phyloP scores from a whole-genome alignment of 305 asterid species.

The Fraxinus dipetala region DNA sequence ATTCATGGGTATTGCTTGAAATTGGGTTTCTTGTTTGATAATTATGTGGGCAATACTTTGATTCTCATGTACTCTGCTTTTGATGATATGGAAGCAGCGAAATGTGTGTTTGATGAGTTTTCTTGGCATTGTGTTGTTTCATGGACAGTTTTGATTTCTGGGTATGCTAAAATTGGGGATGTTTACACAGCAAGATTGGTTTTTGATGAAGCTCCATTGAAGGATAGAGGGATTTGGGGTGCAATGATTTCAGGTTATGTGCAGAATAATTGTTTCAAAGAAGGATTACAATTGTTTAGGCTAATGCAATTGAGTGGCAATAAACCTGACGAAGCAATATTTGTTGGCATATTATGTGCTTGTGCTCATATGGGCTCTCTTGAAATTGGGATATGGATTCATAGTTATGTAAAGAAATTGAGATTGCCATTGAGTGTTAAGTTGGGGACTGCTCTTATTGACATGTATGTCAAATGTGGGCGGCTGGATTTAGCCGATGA shows the following conservation, averaged over 20 bases:
- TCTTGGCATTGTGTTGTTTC: slow-evolving; percentile 50
- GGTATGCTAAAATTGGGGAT: slow-evolving; percentile 57
- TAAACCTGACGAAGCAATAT: slow-evolving; percentile 60
- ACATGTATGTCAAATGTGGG: slow-evolving; percentile 79
- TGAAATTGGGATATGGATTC: slow-evolving; percentile 74
- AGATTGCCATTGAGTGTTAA: slow-evolving; percentile 32
- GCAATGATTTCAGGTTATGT: slow-evolving; percentile 73
- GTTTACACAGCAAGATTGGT: slow-evolving; percentile 48
- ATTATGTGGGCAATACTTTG: slow-evolving; percentile 53
- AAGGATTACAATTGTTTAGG: slow-evolving; percentile 60
- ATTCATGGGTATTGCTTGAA: slow-evolving; percentile 54
- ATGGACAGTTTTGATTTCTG: slow-evolving; percentile 63
- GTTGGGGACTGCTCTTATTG: slow-evolving; percentile 60
- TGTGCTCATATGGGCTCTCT: slow-evolving; percentile 72
- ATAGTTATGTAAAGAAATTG: slow-evolving; percentile 39
- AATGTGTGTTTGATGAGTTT: slow-evolving; percentile 51
- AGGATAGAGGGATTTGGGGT: slow-evolving; percentile 75
- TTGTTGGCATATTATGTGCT: slow-evolving; percentile 61
- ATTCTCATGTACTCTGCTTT: slow-evolving; percentile 48
- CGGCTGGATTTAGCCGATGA: slow-evolving; percentile 47
- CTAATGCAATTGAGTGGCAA: slow-evolving; percentile 59
- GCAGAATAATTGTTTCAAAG: slow-evolving; percentile 68
- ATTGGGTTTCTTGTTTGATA: slow-evolving; percentile 45
- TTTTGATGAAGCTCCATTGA: slow-evolving; percentile 56
- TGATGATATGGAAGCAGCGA: slow-evolving; percentile 54